Conservation (phyloP, 768 basidiomycete species). For the Trametes maxima region DNA sequence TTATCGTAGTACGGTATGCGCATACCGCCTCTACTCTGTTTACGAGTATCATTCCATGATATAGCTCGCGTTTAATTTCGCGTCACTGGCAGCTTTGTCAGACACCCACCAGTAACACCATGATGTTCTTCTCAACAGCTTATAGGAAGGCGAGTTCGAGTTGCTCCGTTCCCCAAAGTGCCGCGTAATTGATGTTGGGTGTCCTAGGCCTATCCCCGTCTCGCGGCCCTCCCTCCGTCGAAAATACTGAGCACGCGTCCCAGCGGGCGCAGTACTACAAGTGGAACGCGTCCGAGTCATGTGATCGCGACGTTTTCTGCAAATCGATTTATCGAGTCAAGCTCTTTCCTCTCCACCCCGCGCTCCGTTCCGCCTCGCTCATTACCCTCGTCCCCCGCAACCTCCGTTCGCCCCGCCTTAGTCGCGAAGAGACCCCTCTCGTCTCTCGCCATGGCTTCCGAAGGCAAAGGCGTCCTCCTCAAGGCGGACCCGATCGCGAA, state of each 20-base stretch:
- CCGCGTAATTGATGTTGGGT: background rate
- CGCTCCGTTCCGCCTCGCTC: background rate
- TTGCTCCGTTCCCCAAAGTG: background rate
- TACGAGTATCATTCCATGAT: too few relatives aligned
- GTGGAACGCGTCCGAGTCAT: conserved; percentile 15
- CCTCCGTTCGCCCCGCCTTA: too few relatives aligned
- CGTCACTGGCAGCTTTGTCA: too few relatives aligned
- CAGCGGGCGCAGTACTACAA: background rate
- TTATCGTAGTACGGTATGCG: background rate
- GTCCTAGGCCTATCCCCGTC: too few relatives aligned
- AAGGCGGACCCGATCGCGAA: conserved; percentile 79
- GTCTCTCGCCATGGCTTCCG: conserved; percentile 2
- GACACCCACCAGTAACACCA: too few relatives aligned
- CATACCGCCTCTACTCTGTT: too few relatives aligned
- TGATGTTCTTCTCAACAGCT: too few relatives aligned
- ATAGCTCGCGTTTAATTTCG: too few relatives aligned
- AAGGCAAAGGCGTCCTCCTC: conserved; percentile 73
- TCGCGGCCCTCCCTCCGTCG: too few relatives aligned
- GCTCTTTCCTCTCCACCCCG: background rate
- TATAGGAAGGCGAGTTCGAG: background rate
- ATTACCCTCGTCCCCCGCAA: too few relatives aligned
- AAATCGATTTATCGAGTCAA: conserved; percentile 18
- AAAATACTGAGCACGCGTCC: background rate
- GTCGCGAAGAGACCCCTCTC: background rate
- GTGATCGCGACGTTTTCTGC: conserved; percentile 16